Evolutionary conservation across 305 asterid species (phyloP).

Genomic region (Rubia peregrina): DNA sequence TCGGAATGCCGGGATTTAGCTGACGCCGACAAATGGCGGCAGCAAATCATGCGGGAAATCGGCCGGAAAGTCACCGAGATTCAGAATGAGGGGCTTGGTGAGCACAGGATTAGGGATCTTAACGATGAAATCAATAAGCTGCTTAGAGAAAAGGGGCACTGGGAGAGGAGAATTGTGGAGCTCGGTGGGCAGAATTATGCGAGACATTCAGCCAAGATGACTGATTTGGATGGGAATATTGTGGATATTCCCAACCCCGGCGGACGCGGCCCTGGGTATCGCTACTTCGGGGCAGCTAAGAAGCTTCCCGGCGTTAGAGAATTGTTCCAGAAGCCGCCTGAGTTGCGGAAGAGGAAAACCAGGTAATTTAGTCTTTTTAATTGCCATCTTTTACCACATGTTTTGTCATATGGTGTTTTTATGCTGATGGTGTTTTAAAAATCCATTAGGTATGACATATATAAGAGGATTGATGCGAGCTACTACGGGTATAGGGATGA

Average conservation of each 20-base stretch:
- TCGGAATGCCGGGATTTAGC: conserved; percentile 95
- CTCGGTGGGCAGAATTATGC: conserved; percentile 78
- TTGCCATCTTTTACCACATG: too few relatives aligned
- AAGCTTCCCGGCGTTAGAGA: conserved; percentile 94
- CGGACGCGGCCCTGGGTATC: conserved; percentile 89
- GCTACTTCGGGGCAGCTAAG: conserved; percentile 97
- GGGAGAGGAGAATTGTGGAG: conserved; percentile 95
- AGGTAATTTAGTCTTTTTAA: conserved; percentile 35
- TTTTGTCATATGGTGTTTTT: conserved; percentile 10
- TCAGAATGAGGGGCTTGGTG: conserved; percentile 91
- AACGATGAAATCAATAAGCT: conserved; percentile 91
- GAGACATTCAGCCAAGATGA: conserved; percentile 75
- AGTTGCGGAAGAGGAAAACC: conserved; percentile 81
- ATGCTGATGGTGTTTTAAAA: conserved; percentile 14
- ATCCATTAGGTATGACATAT: conserved; percentile 75
- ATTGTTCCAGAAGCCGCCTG: conserved; percentile 93
- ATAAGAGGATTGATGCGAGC: conserved; percentile 91
- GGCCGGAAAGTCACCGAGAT: conserved; percentile 88
- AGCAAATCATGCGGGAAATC: conserved; percentile 86
- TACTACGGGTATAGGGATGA: conserved; percentile 95
- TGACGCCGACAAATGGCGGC: conserved; percentile 97
- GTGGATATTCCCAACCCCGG: conserved; percentile 98
- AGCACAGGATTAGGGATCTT: conserved; percentile 77
- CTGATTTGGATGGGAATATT: conserved; percentile 93
- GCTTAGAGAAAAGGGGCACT: conserved; percentile 78